These are phyloP conservation scores for Monosporascus sp. DNA, from an alignment of 2,329 filamentous ascomycete genomes.

Conservation along the genomic window DNA sequence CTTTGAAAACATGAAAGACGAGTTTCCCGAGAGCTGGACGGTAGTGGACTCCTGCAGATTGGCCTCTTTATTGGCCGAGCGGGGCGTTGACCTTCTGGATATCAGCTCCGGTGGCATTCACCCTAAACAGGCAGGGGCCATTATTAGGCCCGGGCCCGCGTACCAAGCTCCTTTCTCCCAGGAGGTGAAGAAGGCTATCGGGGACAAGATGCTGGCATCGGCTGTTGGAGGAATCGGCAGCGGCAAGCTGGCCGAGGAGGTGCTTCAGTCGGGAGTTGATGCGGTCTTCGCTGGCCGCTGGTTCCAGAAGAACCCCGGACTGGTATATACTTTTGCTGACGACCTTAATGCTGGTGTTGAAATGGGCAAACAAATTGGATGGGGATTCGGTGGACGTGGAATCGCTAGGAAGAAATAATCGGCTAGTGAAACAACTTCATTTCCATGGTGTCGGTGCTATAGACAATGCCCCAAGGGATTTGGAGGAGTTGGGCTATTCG, in stretches of 20 bases:
- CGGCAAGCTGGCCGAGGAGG: constrained; percentile 39
- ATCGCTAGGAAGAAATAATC: background rate
- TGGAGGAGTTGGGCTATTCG: no score
- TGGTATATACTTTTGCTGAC: constrained; percentile 52
- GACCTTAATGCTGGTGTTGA: constrained; percentile 43
- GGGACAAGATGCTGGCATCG: constrained; percentile 53
- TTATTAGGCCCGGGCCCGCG: constrained; percentile 46
- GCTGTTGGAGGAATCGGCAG: constrained; percentile 45
- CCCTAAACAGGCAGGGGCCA: constrained; percentile 32
- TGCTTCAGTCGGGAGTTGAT: constrained; percentile 43
- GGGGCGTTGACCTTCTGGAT: constrained; percentile 66
- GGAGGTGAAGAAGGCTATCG: constrained; percentile 60
- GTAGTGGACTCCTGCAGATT: constrained; percentile 54
- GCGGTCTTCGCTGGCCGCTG: constrained; percentile 43
- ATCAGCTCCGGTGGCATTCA: constrained; percentile 61
- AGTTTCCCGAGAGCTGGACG: constrained; percentile 53
- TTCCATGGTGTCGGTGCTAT: no score
- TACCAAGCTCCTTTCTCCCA: constrained; percentile 65
- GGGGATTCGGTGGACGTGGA: constrained; percentile 44
- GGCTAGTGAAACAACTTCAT: no score
- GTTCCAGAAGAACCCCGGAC: constrained; percentile 55
- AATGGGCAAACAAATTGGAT: constrained; percentile 49
- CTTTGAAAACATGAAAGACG: constrained; percentile 51
- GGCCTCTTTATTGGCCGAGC: constrained; percentile 53
- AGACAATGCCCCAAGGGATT: no score